These are phyloP conservation scores for Cryptosporidium sp. DNA, from an alignment of 169 alveolate genomes.

Conservation along the genomic window DNA sequence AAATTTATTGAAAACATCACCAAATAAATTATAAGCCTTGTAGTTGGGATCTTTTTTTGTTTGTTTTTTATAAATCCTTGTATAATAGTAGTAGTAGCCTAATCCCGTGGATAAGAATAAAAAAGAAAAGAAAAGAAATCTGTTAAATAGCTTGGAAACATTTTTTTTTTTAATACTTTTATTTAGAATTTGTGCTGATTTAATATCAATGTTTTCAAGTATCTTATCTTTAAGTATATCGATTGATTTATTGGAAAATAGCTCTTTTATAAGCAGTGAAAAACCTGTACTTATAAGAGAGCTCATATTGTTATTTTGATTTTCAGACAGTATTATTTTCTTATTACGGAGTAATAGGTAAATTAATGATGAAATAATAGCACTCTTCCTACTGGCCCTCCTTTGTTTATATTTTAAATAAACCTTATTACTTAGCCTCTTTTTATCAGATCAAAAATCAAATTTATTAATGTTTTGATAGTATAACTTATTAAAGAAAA, in stretches of 20 bases:
- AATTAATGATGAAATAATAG: no score
- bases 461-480: no score
- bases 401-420: background rate
- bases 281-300: constrained; percentile 26
- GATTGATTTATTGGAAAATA: background rate
- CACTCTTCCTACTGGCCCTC: background rate
- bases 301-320: background rate
- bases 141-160: constrained; percentile 27
- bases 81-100: constrained; percentile 34
- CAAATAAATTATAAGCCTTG: constrained; percentile 11
- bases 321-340: no score
- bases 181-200: background rate
- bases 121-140: constrained; percentile 10
- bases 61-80: constrained; percentile 11
- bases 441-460: background rate
- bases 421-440: background rate
- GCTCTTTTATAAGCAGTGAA: constrained; percentile 23
- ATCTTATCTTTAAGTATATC: constrained; percentile 26
- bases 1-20: background rate
- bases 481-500: background rate
- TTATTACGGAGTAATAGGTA: background rate
- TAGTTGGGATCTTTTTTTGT: background rate
- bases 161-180: background rate
- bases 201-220: constrained; percentile 9
- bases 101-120: constrained; percentile 17